Percentiles rank a stretch among this genome's conserved stretches.
These are phyloP conservation scores for Clonostachys solani DNA, from an alignment of 2,329 filamentous ascomycete genomes.

Conservation along the genomic window DNA sequence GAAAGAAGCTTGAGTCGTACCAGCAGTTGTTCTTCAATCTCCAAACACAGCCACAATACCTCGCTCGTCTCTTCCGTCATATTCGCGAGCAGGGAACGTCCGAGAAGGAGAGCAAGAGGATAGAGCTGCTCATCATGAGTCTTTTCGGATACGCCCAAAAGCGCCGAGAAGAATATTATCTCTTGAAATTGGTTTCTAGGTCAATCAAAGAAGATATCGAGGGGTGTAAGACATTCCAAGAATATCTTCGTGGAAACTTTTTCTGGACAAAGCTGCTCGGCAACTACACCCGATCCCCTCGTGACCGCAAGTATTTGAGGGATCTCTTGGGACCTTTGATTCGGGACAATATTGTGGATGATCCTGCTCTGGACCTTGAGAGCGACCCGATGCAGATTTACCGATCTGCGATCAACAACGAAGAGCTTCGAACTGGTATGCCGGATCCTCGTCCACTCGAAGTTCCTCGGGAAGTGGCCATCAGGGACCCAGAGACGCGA, in stretches of 20 bases:
- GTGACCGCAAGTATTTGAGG: constrained; percentile 87
- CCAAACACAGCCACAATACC: constrained; percentile 93
- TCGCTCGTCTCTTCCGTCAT: constrained; percentile 81
- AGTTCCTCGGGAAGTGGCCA: constrained; percentile 88
- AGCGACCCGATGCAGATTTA: constrained; percentile 98
- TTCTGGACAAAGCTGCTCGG: constrained; percentile 87
- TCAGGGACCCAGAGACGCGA: constrained; percentile 89
- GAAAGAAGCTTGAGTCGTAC: constrained; percentile 93
- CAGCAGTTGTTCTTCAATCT: constrained; percentile 97
- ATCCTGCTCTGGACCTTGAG: constrained; percentile 85
- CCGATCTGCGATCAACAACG: constrained; percentile 90
- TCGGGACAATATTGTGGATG: constrained; percentile 88
- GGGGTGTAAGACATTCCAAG: constrained; percentile 66
- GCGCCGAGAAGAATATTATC: constrained; percentile 91
- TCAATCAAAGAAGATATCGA: constrained; percentile 86
- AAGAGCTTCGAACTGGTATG: constrained; percentile 87
- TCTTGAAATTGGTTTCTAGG: constrained; percentile 80
- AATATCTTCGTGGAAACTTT: constrained; percentile 84
- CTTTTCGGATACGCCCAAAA: constrained; percentile 97
- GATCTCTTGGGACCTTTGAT: constrained; percentile 82
- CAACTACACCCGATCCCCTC: constrained; percentile 86
- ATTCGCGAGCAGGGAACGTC: constrained; percentile 78
- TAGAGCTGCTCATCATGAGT: constrained; percentile 93
- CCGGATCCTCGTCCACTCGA: constrained; percentile 78
- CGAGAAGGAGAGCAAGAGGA: constrained; percentile 88